Percentiles rank a stretch among this genome's conserved stretches.
Conservation (phyloP, 306 rosid genomes). For the Casuarina cunninghamiana region DNA sequence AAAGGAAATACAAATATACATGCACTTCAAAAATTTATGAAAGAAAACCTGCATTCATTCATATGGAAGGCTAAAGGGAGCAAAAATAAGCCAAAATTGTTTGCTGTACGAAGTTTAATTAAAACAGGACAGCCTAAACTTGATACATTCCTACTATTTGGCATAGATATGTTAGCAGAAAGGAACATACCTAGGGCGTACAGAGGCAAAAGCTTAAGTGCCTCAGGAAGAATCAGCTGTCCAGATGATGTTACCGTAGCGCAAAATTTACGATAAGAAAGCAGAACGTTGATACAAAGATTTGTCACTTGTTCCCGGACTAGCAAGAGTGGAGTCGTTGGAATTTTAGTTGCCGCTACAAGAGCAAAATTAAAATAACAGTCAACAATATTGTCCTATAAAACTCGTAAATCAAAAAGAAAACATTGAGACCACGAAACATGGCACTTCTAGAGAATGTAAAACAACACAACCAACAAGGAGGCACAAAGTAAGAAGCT, state of each 20-base stretch:
- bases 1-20: neutral
- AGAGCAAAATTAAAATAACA: constrained; percentile 15
- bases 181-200: constrained; percentile 76
- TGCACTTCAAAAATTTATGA: neutral
- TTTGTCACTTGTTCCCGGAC: constrained; percentile 88
- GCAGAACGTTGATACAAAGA: constrained; percentile 82
- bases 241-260: constrained; percentile 97
- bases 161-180: constrained; percentile 4
- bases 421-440: neutral
- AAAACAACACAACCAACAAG: neutral
- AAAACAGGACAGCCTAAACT: neutral
- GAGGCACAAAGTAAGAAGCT: neutral
- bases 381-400: constrained; percentile 14
- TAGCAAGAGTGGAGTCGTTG: constrained; percentile 68
- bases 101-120: neutral
- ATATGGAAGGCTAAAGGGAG: neutral
- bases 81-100: neutral
- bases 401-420: neutral
- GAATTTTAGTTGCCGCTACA: constrained; percentile 86
- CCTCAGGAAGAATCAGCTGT: constrained; percentile 98
- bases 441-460: neutral
- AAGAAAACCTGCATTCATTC: neutral
- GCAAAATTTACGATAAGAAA: constrained; percentile 91
- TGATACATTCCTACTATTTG: neutral
- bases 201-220: constrained; percentile 94